phyloP scores from a whole-genome alignment of 106 monocot genomes.

The Chionographis japonica region DNA sequence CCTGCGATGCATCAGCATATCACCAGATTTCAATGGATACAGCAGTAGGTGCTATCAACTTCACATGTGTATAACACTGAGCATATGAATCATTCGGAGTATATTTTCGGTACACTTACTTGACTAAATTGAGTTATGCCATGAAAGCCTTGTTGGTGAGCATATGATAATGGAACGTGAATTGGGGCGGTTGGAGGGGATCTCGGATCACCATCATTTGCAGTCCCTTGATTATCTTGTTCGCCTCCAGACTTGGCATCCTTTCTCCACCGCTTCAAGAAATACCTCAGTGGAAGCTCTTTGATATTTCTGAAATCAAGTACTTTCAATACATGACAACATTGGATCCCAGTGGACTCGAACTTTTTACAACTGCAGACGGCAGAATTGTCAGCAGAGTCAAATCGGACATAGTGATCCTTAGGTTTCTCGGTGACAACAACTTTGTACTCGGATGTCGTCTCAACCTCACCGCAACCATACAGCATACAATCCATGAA shows the following conservation, averaged over 20 bases:
- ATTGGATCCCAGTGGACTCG: conserved; percentile 39
- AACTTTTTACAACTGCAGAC: conserved; percentile 37
- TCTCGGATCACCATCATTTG: conserved; percentile 13
- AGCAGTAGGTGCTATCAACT: too few relatives aligned
- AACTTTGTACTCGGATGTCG: conserved; percentile 30
- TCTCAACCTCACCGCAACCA: conserved; percentile 34
- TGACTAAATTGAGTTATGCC: conserved; percentile 10
- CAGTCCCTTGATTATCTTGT: conserved; percentile 1
- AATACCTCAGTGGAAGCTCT: conserved; percentile 34
- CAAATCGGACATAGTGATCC: conserved; percentile 35
- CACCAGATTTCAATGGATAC: neutral
- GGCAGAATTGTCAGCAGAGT: conserved; percentile 31
- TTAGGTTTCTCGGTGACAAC: conserved; percentile 25
- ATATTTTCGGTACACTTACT: conserved; percentile 7
- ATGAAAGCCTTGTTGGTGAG: conserved; percentile 15
- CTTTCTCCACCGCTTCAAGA: conserved; percentile 44
- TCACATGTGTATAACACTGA: neutral
- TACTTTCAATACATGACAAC: conserved; percentile 42
- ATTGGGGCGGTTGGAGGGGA: conserved; percentile 9
- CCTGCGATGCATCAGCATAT: conserved; percentile 12
- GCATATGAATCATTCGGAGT: neutral
- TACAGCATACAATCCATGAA: conserved; percentile 44
- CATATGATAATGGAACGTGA: conserved; percentile 4
- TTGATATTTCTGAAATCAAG: conserved; percentile 43
- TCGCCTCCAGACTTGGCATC: conserved; percentile 24